Evolutionary conservation across 352 stramenopile genomes (phyloP).

Genomic region (Phytophthora sp.): DNA sequence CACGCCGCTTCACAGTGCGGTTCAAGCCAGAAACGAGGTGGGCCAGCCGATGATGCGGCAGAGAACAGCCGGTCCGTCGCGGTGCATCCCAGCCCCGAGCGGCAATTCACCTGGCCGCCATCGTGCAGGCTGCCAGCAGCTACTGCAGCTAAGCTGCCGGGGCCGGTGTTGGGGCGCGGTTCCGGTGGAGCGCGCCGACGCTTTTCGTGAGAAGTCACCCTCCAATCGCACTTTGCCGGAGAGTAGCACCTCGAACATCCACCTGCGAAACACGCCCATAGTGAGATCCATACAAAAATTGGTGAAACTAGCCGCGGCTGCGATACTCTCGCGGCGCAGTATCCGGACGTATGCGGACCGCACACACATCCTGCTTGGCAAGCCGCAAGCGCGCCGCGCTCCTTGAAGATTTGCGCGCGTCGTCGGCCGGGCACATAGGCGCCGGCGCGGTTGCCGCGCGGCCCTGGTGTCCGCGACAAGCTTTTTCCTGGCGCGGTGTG

Average conservation of each 20-base stretch:
- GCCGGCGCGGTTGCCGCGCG: background rate
- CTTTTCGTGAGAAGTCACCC: too few relatives aligned
- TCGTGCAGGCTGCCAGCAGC: background rate
- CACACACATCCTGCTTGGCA: conserved; percentile 14
- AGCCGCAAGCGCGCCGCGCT: conserved; percentile 17
- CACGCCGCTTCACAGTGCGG: conserved; percentile 22
- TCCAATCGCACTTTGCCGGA: background rate
- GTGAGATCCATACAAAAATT: conserved; percentile 8
- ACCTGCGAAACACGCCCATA: conserved; percentile 1
- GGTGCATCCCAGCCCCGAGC: too few relatives aligned
- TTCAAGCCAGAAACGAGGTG: conserved; percentile 26
- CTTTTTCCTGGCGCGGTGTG: background rate
- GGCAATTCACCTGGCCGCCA: conserved; percentile 5
- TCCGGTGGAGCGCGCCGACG: conserved; percentile 14
- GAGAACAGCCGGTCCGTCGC: conserved; percentile 31
- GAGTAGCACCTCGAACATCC: conserved; percentile 6
- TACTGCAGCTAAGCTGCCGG: background rate
- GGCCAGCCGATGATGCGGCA: conserved; percentile 20
- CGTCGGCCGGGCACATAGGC: conserved; percentile 14
- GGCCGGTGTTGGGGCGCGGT: conserved; percentile 4
- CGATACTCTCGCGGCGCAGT: background rate
- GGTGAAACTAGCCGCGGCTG: conserved; percentile 6
- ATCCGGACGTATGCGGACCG: conserved; percentile 9
- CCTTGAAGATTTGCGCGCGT: conserved; percentile 31
- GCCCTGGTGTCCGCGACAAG: background rate